phyloP scores from a whole-genome alignment of 805 yeast species.

The Wickerhamomyces xylosicus region DNA sequence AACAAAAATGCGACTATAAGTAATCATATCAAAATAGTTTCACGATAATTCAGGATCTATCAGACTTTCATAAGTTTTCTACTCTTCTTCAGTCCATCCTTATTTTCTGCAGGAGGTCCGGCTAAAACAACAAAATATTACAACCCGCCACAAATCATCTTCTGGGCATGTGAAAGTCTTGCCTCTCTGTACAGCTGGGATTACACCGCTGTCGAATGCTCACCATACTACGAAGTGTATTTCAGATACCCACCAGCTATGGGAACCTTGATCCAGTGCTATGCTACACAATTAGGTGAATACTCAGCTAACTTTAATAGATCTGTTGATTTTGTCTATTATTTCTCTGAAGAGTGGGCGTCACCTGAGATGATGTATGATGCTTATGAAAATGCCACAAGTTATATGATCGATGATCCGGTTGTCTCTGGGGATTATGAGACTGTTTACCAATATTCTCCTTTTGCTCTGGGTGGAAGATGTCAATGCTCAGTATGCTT shows the following conservation, averaged over 20 bases:
- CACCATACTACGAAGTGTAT: too few species aligned
- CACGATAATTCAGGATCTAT: too few species aligned
- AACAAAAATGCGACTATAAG: too few species aligned
- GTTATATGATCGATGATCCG: conserved; percentile 8
- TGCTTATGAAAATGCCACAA: conserved; percentile 23
- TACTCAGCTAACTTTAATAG: conserved; percentile 8
- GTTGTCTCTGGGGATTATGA: conserved; percentile 4
- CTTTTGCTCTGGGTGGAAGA: conserved; percentile 4
- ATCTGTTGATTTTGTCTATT: conserved; percentile 1
- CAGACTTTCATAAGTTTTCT: too few species aligned
- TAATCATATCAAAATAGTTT: too few species aligned
- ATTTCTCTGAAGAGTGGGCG: conserved; percentile 3
- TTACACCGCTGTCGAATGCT: too few species aligned
- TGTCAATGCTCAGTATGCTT: background rate
- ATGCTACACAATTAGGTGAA: conserved; percentile 4
- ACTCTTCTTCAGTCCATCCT: too few species aligned
- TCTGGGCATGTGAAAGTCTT: too few species aligned
- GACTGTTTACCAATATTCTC: conserved; percentile 3
- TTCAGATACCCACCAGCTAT: conserved; percentile 8
- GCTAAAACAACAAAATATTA: too few species aligned
- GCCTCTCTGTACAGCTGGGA: too few species aligned
- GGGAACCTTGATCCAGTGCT: conserved; percentile 6
- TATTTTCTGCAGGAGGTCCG: too few species aligned
- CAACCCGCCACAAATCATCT: too few species aligned
- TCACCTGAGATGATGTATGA: conserved; percentile 14